Conservation (phyloP, 129 eudicot species). For the Escallonia rubra region DNA sequence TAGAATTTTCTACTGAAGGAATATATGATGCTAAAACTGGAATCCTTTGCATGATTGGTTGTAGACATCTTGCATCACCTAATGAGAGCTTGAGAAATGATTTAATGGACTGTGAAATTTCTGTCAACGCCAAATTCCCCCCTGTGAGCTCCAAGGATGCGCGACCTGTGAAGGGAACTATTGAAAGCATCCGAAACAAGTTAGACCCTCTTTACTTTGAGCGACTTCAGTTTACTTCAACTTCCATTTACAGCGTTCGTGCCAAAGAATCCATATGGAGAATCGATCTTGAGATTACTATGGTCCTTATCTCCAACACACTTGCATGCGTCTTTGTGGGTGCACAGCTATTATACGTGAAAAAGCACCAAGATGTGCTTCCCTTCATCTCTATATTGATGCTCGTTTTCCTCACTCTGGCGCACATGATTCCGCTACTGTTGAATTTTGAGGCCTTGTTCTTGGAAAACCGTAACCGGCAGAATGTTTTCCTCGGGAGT, state of each 20-base stretch:
- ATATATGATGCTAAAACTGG: conserved; percentile 56
- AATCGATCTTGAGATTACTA: conserved; percentile 84
- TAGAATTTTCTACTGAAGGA: conserved; percentile 82
- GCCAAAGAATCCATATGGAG: conserved; percentile 71
- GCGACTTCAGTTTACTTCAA: conserved; percentile 42
- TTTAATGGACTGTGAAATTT: conserved; percentile 65
- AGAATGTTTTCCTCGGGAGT: conserved; percentile 47
- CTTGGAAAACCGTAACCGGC: conserved; percentile 32
- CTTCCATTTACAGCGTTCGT: conserved; percentile 48
- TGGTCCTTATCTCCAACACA: conserved; percentile 88
- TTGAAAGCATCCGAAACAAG: conserved; percentile 58
- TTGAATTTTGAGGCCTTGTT: conserved; percentile 87
- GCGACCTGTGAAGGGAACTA: conserved; percentile 47
- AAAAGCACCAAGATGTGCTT: conserved; percentile 47
- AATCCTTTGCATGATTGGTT: conserved; percentile 76
- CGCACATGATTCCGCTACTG: conserved; percentile 67
- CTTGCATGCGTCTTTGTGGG: conserved; percentile 69
- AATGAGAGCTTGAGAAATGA: conserved; percentile 23
- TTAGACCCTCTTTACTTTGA: conserved; percentile 69
- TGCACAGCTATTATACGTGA: conserved; percentile 64
- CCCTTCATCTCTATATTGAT: conserved; percentile 65
- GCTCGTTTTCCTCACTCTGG: conserved; percentile 66
- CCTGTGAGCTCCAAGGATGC: conserved; percentile 36
- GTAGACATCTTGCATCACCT: conserved; percentile 41
- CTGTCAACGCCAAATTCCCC: conserved; percentile 48